Conservation (phyloP, 2,329 filamentous ascomycete species). For the Dryadomyces sulphureus region DNA sequence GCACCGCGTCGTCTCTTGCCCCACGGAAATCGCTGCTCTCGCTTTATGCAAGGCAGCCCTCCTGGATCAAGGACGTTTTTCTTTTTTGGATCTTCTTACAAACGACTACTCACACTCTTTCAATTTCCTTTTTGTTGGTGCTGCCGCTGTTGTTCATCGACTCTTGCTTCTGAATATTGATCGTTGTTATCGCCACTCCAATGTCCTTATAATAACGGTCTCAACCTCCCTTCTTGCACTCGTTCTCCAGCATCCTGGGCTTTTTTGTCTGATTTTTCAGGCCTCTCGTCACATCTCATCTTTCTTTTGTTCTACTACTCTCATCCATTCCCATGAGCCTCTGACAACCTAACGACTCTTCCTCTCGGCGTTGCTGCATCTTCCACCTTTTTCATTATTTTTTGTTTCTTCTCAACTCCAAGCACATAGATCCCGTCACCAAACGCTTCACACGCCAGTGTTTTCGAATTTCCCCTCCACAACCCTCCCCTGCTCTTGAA, state of each 20-base stretch:
- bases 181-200: slow-evolving; percentile 17
- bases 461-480: background rate
- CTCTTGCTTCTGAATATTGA: background rate
- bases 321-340: slow-evolving; percentile 3
- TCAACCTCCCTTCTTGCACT: slow-evolving; percentile 14
- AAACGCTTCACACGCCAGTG: background rate
- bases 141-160: background rate
- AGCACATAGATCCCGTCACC: background rate
- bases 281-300: slow-evolving; percentile 12
- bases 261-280: slow-evolving; percentile 8
- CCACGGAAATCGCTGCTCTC: background rate
- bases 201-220: slow-evolving; percentile 27
- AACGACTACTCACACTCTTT: background rate
- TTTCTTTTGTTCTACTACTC: slow-evolving; percentile 14
- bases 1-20: background rate
- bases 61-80: background rate
- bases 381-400: slow-evolving; percentile 4
- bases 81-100: background rate
- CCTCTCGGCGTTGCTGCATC: slow-evolving; percentile 12
- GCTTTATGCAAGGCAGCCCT: background rate
- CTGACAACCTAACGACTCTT: slow-evolving; percentile 6
- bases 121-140: background rate
- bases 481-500: background rate
- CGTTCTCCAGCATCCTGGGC: slow-evolving; percentile 13
- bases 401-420: background rate